Percentiles rank a stretch among this genome's conserved stretches.
phyloP scores from a whole-genome alignment of 2,329 filamentous ascomycete species.

The Neofusicoccum laricinum region DNA sequence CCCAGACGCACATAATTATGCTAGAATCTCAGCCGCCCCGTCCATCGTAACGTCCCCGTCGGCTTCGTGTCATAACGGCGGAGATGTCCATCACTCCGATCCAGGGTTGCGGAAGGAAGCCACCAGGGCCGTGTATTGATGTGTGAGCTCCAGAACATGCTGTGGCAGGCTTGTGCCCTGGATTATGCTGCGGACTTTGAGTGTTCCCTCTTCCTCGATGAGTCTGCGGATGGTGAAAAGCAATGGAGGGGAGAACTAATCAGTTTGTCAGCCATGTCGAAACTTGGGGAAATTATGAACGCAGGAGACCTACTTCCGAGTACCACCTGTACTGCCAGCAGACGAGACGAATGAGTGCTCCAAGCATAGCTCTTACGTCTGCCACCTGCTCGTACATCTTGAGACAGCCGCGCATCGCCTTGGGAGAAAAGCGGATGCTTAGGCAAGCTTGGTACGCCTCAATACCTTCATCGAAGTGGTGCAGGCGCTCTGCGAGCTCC shows the following conservation, averaged over 20 bases:
- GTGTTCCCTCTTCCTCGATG: constrained; percentile 95
- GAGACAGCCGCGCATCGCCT: constrained; percentile 82
- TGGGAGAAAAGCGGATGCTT: constrained; percentile 84
- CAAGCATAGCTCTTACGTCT: constrained; percentile 77
- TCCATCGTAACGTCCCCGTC: neutral
- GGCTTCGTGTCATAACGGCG: neutral
- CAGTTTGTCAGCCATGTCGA: constrained; percentile 20
- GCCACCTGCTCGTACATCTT: constrained; percentile 73
- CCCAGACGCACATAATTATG: constrained; percentile 1
- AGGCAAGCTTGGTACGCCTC: constrained; percentile 92
- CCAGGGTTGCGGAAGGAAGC: constrained; percentile 94
- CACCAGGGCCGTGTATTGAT: constrained; percentile 93
- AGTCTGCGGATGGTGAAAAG: constrained; percentile 84
- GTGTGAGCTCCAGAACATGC: constrained; percentile 87
- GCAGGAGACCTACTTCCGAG: constrained; percentile 65
- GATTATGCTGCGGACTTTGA: constrained; percentile 96
- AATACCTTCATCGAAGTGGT: constrained; percentile 85
- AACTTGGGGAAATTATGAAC: neutral
- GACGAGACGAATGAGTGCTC: constrained; percentile 83
- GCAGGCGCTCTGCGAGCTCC: constrained; percentile 84
- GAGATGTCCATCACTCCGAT: constrained; percentile 54
- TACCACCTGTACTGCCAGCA: constrained; percentile 99
- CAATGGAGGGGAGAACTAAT: constrained; percentile 82
- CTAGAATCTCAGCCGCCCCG: neutral
- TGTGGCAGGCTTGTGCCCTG: constrained; percentile 94